Evolutionary conservation across 2,329 filamentous ascomycete species (phyloP).

Genomic region (Aspergillus sp.): DNA sequence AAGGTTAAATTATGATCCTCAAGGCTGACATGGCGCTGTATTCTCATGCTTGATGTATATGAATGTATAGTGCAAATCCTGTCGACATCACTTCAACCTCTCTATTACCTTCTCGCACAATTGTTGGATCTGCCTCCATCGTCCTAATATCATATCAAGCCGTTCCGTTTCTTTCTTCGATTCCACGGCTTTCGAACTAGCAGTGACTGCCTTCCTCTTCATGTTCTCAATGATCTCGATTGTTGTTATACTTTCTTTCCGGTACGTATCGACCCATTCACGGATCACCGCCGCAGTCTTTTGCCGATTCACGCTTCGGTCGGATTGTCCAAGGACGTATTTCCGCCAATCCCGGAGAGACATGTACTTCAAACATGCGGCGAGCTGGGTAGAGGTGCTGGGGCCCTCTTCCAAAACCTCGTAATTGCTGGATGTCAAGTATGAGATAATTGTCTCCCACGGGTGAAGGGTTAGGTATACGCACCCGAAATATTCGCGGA

Average conservation of each 20-base stretch:
- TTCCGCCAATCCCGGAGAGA: slow-evolving; percentile 26
- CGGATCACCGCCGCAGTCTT: slow-evolving; percentile 25
- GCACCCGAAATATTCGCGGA: slow-evolving; percentile 28
- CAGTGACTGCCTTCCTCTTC: background rate
- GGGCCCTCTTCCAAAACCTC: slow-evolving; percentile 27
- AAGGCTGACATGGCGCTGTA: too few species aligned
- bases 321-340: slow-evolving; percentile 25
- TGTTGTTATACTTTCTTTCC: slow-evolving; percentile 23
- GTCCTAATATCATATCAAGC: slow-evolving; percentile 19
- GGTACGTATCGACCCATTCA: slow-evolving; percentile 28
- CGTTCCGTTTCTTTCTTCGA: slow-evolving; percentile 14
- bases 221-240: slow-evolving; percentile 7
- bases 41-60: background rate
- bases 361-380: slow-evolving; percentile 33
- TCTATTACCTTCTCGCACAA: slow-evolving; percentile 25
- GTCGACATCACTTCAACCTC: background rate
- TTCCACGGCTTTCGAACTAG: background rate
- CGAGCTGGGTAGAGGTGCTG: slow-evolving; percentile 29
- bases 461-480: background rate
- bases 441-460: background rate
- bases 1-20: too few species aligned
- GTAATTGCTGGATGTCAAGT: slow-evolving; percentile 28
- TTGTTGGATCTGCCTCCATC: slow-evolving; percentile 35
- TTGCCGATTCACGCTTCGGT: slow-evolving; percentile 15
- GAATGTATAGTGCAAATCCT: background rate